These are phyloP conservation scores for Coniochaeta ligniaria DNA, from an alignment of 2,329 filamentous ascomycete genomes.

Conservation along the genomic window DNA sequence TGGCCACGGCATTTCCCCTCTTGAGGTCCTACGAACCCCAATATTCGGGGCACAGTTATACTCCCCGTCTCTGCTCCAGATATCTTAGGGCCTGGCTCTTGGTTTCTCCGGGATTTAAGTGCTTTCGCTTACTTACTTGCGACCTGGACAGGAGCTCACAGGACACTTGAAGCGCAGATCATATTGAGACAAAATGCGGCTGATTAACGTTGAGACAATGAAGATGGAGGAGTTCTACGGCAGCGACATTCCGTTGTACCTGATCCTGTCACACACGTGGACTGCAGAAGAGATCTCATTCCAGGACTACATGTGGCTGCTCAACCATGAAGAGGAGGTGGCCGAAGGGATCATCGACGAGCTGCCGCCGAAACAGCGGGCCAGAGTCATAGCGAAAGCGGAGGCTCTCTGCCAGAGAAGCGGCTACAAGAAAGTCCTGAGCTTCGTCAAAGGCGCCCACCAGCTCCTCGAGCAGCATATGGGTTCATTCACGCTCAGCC, in stretches of 20 bases:
- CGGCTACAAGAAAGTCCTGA: not conserved
- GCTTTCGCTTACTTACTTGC: too few relatives aligned
- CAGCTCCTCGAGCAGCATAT: not conserved
- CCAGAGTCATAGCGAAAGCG: not conserved
- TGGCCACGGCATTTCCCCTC: too few relatives aligned
- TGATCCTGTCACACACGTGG: not conserved
- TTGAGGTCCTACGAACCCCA: too few relatives aligned
- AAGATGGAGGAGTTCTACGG: not conserved
- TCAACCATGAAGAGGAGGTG: not conserved
- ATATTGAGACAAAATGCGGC: not conserved
- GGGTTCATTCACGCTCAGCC: not conserved
- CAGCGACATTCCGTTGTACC: not conserved
- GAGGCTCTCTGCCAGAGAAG: not conserved
- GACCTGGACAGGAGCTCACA: too few relatives aligned
- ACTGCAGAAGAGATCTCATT: not conserved
- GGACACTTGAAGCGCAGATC: too few relatives aligned
- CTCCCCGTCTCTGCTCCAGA: too few relatives aligned
- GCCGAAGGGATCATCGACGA: not conserved
- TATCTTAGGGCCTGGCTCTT: too few relatives aligned
- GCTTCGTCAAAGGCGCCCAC: not conserved
- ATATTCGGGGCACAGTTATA: too few relatives aligned
- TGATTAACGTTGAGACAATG: not conserved
- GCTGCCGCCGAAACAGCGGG: not conserved
- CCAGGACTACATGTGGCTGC: not conserved
- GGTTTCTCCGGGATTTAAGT: too few relatives aligned